These are phyloP conservation scores for Bacterosira constricta DNA, from an alignment of 108 stramenopile species.

Conservation along the genomic window DNA sequence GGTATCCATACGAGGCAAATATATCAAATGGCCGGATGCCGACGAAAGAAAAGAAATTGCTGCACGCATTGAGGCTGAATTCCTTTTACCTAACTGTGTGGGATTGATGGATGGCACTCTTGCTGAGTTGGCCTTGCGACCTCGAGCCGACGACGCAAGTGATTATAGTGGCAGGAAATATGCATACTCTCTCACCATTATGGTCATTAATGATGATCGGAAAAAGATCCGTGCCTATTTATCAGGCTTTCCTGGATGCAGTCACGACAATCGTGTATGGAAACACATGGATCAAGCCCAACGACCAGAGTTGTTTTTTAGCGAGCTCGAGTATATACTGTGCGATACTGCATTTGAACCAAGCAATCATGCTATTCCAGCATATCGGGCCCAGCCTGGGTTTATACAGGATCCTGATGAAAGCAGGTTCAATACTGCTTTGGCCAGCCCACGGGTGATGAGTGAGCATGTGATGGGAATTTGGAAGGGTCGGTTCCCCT, in stretches of 20 bases:
- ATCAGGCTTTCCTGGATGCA: constrained; percentile 1
- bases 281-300: neutral
- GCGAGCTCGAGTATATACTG: neutral
- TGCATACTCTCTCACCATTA: constrained; percentile 11
- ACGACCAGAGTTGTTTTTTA: neutral
- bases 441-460: neutral
- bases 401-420: neutral
- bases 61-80: neutral
- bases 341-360: constrained; percentile 8
- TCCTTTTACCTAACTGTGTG: constrained; percentile 29
- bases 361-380: neutral
- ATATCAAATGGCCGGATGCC: constrained; percentile 32
- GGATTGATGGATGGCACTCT: constrained; percentile 41
- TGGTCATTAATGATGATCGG: constrained; percentile 37
- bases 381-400: no score
- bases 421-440: neutral
- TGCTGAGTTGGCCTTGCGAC: constrained; percentile 19
- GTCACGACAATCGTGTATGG: constrained; percentile 7
- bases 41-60: constrained; percentile 30
- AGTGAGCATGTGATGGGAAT: no score
- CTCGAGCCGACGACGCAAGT: constrained; percentile 12
- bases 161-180: constrained; percentile 36
- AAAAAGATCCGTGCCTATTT: constrained; percentile 10
- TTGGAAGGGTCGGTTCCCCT: neutral
- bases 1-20: neutral